Conservation (phyloP, 202 grass and related monocot genomes). For the Setaria italica region DNA sequence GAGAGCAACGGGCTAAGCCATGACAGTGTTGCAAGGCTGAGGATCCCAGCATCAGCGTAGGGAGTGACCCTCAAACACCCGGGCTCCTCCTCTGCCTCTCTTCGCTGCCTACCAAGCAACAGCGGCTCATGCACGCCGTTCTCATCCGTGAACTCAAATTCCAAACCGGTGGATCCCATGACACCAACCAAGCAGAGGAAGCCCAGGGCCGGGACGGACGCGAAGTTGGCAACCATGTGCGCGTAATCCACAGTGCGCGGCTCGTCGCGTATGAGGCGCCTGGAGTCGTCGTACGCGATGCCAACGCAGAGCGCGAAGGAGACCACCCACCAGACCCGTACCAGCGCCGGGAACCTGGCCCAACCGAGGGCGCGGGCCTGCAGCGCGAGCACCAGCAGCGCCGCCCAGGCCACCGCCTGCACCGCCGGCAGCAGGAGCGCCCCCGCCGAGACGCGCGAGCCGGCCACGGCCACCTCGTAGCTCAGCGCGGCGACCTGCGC, state of each 20-base stretch:
- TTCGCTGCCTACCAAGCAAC: constrained; percentile 50
- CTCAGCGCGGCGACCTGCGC: constrained; percentile 55
- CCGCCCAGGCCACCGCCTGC: constrained; percentile 66
- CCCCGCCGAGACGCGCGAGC: constrained; percentile 23
- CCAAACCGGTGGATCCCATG: constrained; percentile 67
- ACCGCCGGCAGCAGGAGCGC: constrained; percentile 60
- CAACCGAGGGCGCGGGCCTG: constrained; percentile 54
- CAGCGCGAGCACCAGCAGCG: constrained; percentile 59
- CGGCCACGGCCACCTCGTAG: constrained; percentile 53
- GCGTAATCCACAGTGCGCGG: constrained; percentile 30
- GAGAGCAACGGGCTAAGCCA: constrained; percentile 82
- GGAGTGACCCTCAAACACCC: constrained; percentile 82
- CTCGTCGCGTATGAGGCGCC: constrained; percentile 43
- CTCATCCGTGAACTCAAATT: constrained; percentile 52
- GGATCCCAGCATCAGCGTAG: constrained; percentile 70
- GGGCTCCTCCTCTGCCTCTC: constrained; percentile 62
- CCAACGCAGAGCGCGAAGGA: constrained; percentile 79
- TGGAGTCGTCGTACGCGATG: constrained; percentile 57
- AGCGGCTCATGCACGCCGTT: constrained; percentile 61
- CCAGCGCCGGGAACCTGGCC: constrained; percentile 67
- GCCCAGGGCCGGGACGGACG: constrained; percentile 59
- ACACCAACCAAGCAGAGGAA: constrained; percentile 88
- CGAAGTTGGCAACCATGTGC: constrained; percentile 80
- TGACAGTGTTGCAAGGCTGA: constrained; percentile 76
- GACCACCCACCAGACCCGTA: constrained; percentile 87